phyloP scores from a whole-genome alignment of 2,329 filamentous ascomycete genomes.

The Microsporum canis region DNA sequence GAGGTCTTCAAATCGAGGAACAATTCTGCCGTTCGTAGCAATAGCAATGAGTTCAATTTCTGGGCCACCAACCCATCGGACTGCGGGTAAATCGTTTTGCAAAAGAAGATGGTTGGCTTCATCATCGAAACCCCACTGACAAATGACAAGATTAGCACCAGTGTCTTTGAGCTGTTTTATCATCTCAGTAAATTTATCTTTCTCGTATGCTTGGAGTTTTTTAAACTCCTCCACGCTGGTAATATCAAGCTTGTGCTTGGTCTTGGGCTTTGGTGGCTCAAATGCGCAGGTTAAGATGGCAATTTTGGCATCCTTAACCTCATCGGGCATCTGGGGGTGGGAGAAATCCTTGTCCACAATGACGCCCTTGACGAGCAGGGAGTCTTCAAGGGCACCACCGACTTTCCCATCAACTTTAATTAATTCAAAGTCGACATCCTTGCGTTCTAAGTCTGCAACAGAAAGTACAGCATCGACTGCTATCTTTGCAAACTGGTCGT shows the following conservation, averaged over 20 bases:
- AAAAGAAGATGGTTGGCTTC: constrained; percentile 95
- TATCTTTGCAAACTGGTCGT: constrained; percentile 96
- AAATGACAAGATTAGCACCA: constrained; percentile 93
- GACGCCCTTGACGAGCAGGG: constrained; percentile 89
- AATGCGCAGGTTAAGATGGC: constrained; percentile 97
- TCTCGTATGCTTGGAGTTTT: constrained; percentile 91
- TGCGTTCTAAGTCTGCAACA: constrained; percentile 88
- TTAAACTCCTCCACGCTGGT: constrained; percentile 96
- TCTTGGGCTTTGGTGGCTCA: constrained; percentile 98
- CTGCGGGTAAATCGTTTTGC: constrained; percentile 89
- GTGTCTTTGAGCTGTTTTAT: constrained; percentile 96
- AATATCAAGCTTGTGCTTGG: constrained; percentile 98
- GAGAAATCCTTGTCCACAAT: constrained; percentile 99
- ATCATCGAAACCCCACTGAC: constrained; percentile 99
- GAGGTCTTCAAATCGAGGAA: constrained; percentile 92
- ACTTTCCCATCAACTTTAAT: constrained; percentile 99
- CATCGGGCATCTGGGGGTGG: constrained; percentile 95
- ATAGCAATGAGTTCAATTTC: constrained; percentile 98
- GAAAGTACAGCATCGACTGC: constrained; percentile 94
- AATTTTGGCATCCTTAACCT: constrained; percentile 90
- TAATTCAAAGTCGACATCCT: constrained; percentile 95
- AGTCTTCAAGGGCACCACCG: constrained; percentile 84
- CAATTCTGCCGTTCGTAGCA: constrained; percentile 94
- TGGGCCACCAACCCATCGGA: constrained; percentile 94
- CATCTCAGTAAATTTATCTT: constrained; percentile 96